Percentiles rank a stretch among this genome's conserved stretches.
Evolutionary conservation across 345 rosid genomes (phyloP).

Genomic region (Gossypium stocksii): DNA sequence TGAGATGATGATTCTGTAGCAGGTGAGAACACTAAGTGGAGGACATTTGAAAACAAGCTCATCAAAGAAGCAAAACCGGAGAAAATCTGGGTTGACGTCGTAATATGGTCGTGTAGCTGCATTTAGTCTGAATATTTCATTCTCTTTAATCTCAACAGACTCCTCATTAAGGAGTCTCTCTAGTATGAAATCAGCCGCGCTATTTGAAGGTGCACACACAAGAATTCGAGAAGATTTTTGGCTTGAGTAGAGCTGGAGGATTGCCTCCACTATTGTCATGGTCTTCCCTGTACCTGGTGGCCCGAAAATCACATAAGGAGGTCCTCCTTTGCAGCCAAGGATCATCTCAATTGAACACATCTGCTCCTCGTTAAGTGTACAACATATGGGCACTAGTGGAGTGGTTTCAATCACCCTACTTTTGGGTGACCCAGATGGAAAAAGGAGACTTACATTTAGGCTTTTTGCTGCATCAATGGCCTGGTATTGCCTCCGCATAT

Average conservation of each 20-base stretch:
- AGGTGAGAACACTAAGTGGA: conserved; percentile 46
- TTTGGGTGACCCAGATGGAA: conserved; percentile 46
- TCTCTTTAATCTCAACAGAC: conserved; percentile 39
- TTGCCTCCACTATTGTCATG: conserved; percentile 74
- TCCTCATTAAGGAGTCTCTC: conserved; percentile 55
- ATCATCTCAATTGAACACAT: conserved; percentile 62
- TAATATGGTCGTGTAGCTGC: conserved; percentile 70
- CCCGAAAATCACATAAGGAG: conserved; percentile 82
- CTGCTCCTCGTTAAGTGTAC: conserved; percentile 77
- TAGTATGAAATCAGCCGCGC: conserved; percentile 82
- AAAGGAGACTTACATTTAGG: conserved; percentile 47
- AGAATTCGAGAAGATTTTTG: conserved; percentile 48
- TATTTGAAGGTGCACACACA: conserved; percentile 88
- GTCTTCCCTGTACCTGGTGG: conserved; percentile 99
- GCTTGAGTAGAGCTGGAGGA: conserved; percentile 61
- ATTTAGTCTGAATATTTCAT: conserved; percentile 77
- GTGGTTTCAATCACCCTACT: conserved; percentile 48
- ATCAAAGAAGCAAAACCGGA: conserved; percentile 66
- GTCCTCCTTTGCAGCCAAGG: conserved; percentile 76
- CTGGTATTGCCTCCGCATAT: conserved; percentile 68
- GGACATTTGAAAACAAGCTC: conserved; percentile 66
- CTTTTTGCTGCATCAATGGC: conserved; percentile 60
- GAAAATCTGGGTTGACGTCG: conserved; percentile 55
- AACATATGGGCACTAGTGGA: conserved; percentile 51
- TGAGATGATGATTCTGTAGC: conserved; percentile 59